Evolutionary conservation across 2,329 filamentous ascomycete species (phyloP).

Genomic region (Exophiala sideris): DNA sequence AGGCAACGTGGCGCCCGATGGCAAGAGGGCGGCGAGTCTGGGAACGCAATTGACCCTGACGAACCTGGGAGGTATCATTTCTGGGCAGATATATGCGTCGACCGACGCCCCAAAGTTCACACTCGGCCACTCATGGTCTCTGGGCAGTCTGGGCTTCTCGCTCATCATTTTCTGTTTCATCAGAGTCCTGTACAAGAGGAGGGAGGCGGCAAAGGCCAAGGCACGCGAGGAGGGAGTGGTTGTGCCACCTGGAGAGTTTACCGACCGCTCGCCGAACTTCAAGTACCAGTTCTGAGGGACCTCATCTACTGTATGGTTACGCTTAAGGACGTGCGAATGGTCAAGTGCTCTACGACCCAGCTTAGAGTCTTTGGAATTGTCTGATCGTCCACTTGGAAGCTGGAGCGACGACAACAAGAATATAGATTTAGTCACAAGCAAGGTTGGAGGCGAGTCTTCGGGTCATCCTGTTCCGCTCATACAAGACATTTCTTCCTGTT

Average conservation of each 20-base stretch:
- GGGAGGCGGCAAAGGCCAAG: conserved; percentile 14
- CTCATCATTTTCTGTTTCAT: conserved; percentile 18
- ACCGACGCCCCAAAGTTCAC: conserved; percentile 17
- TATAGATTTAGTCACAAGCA: no score
- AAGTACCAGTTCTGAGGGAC: conserved; percentile 19
- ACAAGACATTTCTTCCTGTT: no score
- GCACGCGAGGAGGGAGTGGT: conserved; percentile 15
- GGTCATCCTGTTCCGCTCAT: no score
- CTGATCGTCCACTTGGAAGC: no score
- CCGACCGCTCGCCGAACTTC: conserved; percentile 20
- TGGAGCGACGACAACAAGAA: no score
- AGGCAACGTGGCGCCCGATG: conserved; percentile 32
- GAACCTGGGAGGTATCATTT: conserved; percentile 47
- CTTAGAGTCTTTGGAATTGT: no score
- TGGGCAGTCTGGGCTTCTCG: conserved; percentile 17
- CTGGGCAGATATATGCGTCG: conserved; percentile 23
- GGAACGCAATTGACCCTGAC: conserved; percentile 27
- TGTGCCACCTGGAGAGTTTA: conserved; percentile 16
- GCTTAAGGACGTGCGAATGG: no score
- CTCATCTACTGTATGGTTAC: no score
- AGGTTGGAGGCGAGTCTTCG: no score
- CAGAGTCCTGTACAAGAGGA: conserved; percentile 14
- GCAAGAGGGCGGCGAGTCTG: conserved; percentile 36
- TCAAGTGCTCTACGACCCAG: no score
- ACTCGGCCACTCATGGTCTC: conserved; percentile 21